A percentile compares a stretch with the other conserved stretches of the same genome.
phyloP scores from a whole-genome alignment of 2,329 filamentous ascomycete genomes.

The Aspergillus pseudoglaucus region DNA sequence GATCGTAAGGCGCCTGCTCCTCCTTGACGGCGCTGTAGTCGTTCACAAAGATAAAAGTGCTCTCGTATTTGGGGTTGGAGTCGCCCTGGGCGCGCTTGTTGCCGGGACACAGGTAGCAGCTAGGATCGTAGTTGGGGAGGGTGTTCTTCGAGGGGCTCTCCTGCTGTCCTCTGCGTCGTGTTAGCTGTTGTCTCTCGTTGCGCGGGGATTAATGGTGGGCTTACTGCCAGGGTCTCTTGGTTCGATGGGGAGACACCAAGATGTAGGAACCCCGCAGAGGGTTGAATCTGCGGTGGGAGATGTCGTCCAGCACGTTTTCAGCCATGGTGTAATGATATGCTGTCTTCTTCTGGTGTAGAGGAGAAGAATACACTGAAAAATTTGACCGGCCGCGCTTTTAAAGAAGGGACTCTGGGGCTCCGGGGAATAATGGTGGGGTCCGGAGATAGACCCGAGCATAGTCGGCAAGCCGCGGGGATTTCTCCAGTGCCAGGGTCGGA shows the following conservation, averaged over 20 bases:
- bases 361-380: too few relatives aligned
- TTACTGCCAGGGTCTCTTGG: conserved; percentile 97
- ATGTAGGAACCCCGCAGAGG: conserved; percentile 85
- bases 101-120: conserved; percentile 92
- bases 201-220: conserved; percentile 27
- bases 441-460: conserved; percentile 4
- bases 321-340: conserved; percentile 48
- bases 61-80: conserved; percentile 74
- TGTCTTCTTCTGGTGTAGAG: too few relatives aligned
- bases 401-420: conserved; percentile 2
- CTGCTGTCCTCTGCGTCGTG: conserved; percentile 60
- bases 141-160: conserved; percentile 62
- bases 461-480: too few relatives aligned
- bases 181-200: background rate
- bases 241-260: conserved; percentile 90
- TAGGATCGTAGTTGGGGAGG: conserved; percentile 74
- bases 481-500: too few relatives aligned
- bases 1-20: conserved; percentile 71
- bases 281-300: conserved; percentile 92
- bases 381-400: background rate
- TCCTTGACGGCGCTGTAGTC: conserved; percentile 97
- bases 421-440: conserved; percentile 19
- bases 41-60: conserved; percentile 91
- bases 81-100: conserved; percentile 86
- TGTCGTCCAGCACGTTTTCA: conserved; percentile 79